phyloP scores from a whole-genome alignment of 176 grass and related monocot genomes.

The Bolboschoenus planiculmis region DNA sequence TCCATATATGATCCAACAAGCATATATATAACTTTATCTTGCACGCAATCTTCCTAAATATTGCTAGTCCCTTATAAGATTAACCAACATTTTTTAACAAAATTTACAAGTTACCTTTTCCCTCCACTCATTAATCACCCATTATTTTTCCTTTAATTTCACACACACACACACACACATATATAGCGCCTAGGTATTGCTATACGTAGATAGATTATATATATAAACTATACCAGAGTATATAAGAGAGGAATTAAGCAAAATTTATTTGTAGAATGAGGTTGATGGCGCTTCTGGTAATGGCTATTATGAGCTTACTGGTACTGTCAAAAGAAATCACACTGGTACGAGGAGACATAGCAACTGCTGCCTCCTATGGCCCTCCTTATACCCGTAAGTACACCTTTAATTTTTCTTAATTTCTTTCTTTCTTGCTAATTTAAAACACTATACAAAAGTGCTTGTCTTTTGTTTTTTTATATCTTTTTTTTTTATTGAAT shows the following conservation, averaged over 20 bases:
- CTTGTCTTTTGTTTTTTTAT: neutral
- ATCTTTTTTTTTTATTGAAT: neutral
- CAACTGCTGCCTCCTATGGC: slow-evolving; percentile 25
- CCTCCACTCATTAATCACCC: neutral
- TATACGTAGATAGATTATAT: neutral
- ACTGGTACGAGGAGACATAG: slow-evolving; percentile 19
- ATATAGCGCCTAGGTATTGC: neutral
- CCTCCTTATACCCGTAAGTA: slow-evolving; percentile 32
- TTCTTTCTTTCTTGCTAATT: neutral
- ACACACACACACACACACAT: too few species aligned
- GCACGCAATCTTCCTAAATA: neutral
- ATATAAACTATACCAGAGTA: neutral
- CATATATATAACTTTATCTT: neutral
- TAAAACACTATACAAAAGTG: neutral
- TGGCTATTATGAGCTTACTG: neutral
- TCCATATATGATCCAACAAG: neutral
- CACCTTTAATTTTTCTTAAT: neutral
- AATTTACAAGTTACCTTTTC: slow-evolving; percentile 1
- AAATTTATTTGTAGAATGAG: neutral
- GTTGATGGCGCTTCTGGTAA: slow-evolving; percentile 11
- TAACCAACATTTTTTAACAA: slow-evolving; percentile 9
- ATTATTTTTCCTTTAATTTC: neutral
- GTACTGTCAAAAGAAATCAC: neutral
- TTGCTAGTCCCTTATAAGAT: neutral
- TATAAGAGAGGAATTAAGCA: neutral